These are phyloP conservation scores for Neurospora cerealis DNA, from an alignment of 495 filamentous ascomycete genomes.

Conservation along the genomic window DNA sequence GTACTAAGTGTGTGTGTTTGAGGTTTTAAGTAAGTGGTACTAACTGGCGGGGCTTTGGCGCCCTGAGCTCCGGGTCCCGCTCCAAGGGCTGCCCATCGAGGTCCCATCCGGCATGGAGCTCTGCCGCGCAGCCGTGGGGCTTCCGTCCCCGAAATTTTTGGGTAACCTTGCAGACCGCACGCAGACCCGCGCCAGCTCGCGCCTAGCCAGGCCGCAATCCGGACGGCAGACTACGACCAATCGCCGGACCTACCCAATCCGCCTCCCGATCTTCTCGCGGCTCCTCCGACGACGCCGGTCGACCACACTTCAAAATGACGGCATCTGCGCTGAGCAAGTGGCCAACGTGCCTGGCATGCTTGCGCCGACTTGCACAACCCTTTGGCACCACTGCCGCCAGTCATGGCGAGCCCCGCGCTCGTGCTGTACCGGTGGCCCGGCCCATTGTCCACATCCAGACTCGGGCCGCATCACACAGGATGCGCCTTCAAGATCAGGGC, in stretches of 20 bases:
- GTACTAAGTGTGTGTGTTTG: too few species aligned
- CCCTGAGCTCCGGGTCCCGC: not conserved
- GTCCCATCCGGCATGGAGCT: not conserved
- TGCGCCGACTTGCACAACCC: conserved; percentile 17
- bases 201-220: not conserved
- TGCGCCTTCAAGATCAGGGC: conserved; percentile 23
- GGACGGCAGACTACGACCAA: not conserved
- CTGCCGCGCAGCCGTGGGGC: not conserved
- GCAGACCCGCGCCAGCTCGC: not conserved
- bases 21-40: not conserved
- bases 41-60: not conserved
- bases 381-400: conserved; percentile 4
- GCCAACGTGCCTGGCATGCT: conserved; percentile 21
- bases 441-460: conserved; percentile 8
- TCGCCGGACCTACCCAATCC: not conserved
- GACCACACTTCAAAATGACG: conserved; percentile 7
- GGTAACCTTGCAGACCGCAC: not conserved
- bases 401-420: conserved; percentile 1
- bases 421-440: not conserved
- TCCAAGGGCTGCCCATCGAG: not conserved
- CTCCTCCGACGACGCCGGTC: not conserved
- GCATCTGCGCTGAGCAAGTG: conserved; percentile 11
- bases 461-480: conserved; percentile 18
- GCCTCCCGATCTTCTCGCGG: not conserved
- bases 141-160: not conserved